Percentiles rank a stretch among this genome's conserved stretches.
phyloP scores from a whole-genome alignment of 2,329 filamentous ascomycete species.

The Didymella segeticola region DNA sequence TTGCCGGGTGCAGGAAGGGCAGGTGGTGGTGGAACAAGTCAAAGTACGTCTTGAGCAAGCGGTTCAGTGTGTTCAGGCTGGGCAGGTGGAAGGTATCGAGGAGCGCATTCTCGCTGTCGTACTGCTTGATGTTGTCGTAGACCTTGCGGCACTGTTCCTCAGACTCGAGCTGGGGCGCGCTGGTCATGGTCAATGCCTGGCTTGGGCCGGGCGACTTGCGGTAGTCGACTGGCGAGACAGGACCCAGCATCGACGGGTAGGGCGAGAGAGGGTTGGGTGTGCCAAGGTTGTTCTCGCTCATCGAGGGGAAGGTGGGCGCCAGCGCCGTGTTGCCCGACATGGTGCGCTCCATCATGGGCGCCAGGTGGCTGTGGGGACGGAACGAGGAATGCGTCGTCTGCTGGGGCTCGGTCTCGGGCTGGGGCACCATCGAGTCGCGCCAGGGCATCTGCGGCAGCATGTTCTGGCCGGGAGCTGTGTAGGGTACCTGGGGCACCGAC shows the following conservation, averaged over 20 bases:
- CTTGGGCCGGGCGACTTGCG: slow-evolving; percentile 72
- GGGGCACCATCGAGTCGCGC: slow-evolving; percentile 87
- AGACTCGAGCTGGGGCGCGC: slow-evolving; percentile 78
- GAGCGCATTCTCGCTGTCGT: slow-evolving; percentile 81
- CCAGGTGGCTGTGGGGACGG: slow-evolving; percentile 65
- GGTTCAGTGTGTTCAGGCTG: slow-evolving; percentile 79
- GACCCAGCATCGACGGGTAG: slow-evolving; percentile 70
- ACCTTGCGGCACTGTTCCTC: slow-evolving; percentile 88
- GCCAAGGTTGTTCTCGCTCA: slow-evolving; percentile 73
- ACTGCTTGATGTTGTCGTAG: slow-evolving; percentile 81
- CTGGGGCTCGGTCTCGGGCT: slow-evolving; percentile 76
- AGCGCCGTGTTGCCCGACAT: slow-evolving; percentile 65
- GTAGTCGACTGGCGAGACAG: slow-evolving; percentile 73
- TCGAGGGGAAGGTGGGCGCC: slow-evolving; percentile 70
- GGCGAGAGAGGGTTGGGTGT: slow-evolving; percentile 79
- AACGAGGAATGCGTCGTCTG: slow-evolving; percentile 69
- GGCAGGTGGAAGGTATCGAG: slow-evolving; percentile 91
- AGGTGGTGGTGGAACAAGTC: slow-evolving; percentile 96
- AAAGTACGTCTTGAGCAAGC: slow-evolving; percentile 95
- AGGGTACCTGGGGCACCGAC: slow-evolving; percentile 71
- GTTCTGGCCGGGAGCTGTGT: slow-evolving; percentile 72
- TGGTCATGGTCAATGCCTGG: slow-evolving; percentile 68
- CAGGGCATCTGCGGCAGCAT: slow-evolving; percentile 87
- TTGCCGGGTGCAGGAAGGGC: slow-evolving; percentile 91
- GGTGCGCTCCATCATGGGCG: slow-evolving; percentile 72